These are phyloP conservation scores for Ceratocystis ficicola DNA, from an alignment of 2,329 filamentous ascomycete genomes.

Conservation along the genomic window DNA sequence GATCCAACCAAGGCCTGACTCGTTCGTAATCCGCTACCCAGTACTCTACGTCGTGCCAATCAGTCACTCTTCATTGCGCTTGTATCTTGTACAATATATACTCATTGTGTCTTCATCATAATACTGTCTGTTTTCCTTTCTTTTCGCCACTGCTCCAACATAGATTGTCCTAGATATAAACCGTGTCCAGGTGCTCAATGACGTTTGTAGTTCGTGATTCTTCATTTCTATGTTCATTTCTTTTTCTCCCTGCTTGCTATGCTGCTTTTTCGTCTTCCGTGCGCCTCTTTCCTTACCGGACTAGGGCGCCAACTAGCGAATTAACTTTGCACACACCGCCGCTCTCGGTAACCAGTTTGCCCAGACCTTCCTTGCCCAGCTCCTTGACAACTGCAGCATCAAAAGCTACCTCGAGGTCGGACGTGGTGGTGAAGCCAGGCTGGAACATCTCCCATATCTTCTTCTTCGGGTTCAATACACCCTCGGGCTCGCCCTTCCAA, in stretches of 20 bases:
- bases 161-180: not conserved
- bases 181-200: not conserved
- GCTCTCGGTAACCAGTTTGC: conserved; percentile 60
- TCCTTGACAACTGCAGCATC: conserved; percentile 66
- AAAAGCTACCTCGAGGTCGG: conserved; percentile 69
- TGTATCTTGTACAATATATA: conserved; percentile 11
- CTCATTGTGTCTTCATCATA: not conserved
- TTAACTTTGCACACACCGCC: conserved; percentile 75
- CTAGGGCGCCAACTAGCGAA: conserved; percentile 64
- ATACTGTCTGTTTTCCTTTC: not conserved
- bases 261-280: not conserved
- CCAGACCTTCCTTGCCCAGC: conserved; percentile 55
- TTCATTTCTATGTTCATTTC: conserved; percentile 3
- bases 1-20: not conserved
- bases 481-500: conserved; percentile 86
- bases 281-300: conserved; percentile 48
- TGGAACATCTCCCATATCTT: conserved; percentile 98
- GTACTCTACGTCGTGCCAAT: no score
- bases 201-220: conserved; percentile 2
- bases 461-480: conserved; percentile 95
- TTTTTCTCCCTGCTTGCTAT: not conserved
- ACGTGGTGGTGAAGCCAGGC: conserved; percentile 87
- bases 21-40: no score
- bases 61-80: conserved; percentile 5
- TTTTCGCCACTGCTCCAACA: not conserved